phyloP scores from a whole-genome alignment of 345 rosid species.

The Moricandia moricandioides region DNA sequence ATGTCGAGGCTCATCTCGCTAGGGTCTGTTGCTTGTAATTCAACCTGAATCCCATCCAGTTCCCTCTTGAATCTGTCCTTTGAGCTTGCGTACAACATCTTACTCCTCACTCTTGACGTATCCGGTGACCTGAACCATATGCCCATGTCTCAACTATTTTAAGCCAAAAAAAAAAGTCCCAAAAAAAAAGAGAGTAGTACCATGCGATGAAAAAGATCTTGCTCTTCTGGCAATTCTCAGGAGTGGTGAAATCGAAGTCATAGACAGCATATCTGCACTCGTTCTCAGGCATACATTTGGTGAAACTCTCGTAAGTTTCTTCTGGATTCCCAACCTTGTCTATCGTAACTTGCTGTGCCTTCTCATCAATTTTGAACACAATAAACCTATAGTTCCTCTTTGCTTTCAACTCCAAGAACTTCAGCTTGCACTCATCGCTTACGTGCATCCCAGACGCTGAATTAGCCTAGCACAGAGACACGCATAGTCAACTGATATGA shows the following conservation, averaged over 20 bases:
- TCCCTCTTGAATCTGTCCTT: slow-evolving; percentile 77
- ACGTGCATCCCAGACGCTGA: slow-evolving; percentile 74
- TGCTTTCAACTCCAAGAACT: slow-evolving; percentile 64
- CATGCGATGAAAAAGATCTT: slow-evolving; percentile 76
- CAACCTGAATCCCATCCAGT: slow-evolving; percentile 71
- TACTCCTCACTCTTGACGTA: slow-evolving; percentile 62
- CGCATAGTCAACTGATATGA: neutral
- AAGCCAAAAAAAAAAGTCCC: neutral
- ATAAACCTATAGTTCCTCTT: slow-evolving; percentile 63
- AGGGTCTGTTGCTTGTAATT: slow-evolving; percentile 72
- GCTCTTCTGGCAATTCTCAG: slow-evolving; percentile 69
- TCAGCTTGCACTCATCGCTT: slow-evolving; percentile 68
- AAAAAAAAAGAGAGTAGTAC: slow-evolving; percentile 31
- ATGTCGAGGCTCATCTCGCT: slow-evolving; percentile 74
- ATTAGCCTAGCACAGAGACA: slow-evolving; percentile 50
- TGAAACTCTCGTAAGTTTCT: slow-evolving; percentile 53
- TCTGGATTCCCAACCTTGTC: slow-evolving; percentile 60
- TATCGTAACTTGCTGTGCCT: slow-evolving; percentile 54
- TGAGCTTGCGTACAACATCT: slow-evolving; percentile 77
- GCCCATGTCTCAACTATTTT: neutral
- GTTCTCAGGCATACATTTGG: slow-evolving; percentile 48
- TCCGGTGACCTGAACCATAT: slow-evolving; percentile 57
- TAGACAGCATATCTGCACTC: slow-evolving; percentile 62
- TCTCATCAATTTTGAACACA: slow-evolving; percentile 65
- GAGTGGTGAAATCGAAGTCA: slow-evolving; percentile 55